These are phyloP conservation scores for Crucibulum parvulum DNA, from an alignment of 1,284 basidiomycete species.

Conservation along the genomic window DNA sequence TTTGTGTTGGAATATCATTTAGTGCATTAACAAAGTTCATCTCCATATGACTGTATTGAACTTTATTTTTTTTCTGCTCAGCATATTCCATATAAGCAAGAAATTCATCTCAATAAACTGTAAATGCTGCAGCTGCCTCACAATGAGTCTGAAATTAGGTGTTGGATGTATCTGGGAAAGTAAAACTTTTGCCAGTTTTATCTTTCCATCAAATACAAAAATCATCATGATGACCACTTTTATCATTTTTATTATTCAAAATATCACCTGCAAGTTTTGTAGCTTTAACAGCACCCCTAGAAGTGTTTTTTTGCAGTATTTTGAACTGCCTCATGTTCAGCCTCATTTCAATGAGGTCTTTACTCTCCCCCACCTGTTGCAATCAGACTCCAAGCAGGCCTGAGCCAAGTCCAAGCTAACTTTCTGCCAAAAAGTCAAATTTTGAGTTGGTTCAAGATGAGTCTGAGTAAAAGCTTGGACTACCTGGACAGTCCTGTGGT, in stretches of 20 bases:
- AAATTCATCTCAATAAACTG: conserved; percentile 24
- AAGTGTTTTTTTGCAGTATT: no score
- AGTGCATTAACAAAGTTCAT: conserved; percentile 34
- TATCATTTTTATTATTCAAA: conserved; percentile 38
- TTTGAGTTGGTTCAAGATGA: no score
- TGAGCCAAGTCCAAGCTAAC: no score
- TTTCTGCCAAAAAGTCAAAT: no score
- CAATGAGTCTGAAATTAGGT: conserved; percentile 15
- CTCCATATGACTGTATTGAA: conserved; percentile 31
- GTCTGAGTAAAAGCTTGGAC: no score
- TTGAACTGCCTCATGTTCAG: no score
- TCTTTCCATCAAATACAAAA: conserved; percentile 19
- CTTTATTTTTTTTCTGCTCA: conserved; percentile 28
- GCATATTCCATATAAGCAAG: conserved; percentile 28
- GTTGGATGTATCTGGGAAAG: conserved; percentile 22
- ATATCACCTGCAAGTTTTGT: conserved; percentile 29
- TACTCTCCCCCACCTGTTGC: no score
- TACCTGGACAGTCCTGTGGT: no score
- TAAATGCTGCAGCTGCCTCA: conserved; percentile 27
- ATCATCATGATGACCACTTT: conserved; percentile 32
- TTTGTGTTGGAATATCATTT: conserved; percentile 32
- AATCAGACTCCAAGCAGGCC: no score
- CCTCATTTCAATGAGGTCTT: no score
- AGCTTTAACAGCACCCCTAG: conserved; percentile 31
- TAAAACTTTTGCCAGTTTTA: conserved; percentile 14